Evolutionary conservation across 2,329 filamentous ascomycete genomes (phyloP), one percentile per base, ranked within the genome.

Genomic region (Curvularia spicifera): DNA sequence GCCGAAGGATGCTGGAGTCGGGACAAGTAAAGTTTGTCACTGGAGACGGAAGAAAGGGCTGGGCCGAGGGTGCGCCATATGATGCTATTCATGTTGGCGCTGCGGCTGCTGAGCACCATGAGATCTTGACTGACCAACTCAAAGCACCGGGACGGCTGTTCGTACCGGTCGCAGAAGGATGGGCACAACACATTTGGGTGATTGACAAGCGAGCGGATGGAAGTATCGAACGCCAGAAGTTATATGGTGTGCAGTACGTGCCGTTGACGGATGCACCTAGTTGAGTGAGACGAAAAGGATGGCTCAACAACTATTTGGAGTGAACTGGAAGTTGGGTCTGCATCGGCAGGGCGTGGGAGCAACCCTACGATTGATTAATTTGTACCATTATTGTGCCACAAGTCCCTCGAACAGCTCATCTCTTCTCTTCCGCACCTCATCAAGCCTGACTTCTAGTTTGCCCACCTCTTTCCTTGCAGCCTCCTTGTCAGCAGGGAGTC

Each of bases 41-140:
- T 0, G 93, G 87, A 0, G 93, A 97, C 78, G 81, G 81, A 12
- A 67, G 81, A 60, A 71, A 76, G 53, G 81, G 81, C 3, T 83
- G 76, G 75, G 56, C 50, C 28, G 78, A 81, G 12, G 82, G 79
- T 60, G 67, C 71, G 18, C 83, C 87, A 0, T 99, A 94, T 83
- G 92, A 98, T 82, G 93, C 91, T 2, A 98, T 99, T 59, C 95
- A 98, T 74, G 95, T 98, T 2, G 95, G 95, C 0, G 95, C 95
- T 0, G 91, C 92, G 7, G 94, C 94, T 0, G 84, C 80, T 24
- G 84, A 87, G 71, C 78, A 96, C 53, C 93, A 96, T 73, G 73
- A 84, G 18, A 84, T 85, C 58, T 78, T 98, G 64, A 78, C 96
- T 45, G 84, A 88, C 29, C 95, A 98, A 80, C 79, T 99, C 65